phyloP scores from a whole-genome alignment of 2,329 filamentous ascomycete species.

The Lachnellula hyalina region DNA sequence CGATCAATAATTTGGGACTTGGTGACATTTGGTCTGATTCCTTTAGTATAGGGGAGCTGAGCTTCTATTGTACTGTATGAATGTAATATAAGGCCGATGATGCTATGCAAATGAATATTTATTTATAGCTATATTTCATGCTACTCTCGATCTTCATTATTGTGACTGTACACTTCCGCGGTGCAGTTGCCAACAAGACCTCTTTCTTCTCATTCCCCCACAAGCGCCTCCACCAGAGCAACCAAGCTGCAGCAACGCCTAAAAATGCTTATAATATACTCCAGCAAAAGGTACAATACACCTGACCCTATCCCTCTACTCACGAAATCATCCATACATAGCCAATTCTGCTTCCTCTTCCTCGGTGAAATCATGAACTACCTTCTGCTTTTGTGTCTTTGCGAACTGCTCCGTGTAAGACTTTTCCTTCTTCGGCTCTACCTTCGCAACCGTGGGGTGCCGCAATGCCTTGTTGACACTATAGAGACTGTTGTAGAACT shows the following conservation, averaged over 20 bases:
- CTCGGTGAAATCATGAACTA: conserved; percentile 36
- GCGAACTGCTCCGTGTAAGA: conserved; percentile 20
- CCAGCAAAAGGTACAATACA: not conserved
- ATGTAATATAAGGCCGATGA: too few relatives aligned
- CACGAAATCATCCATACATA: conserved; percentile 37
- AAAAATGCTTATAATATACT: conserved; percentile 1
- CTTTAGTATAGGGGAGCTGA: too few relatives aligned
- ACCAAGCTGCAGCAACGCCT: conserved; percentile 3
- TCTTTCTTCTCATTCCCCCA: not conserved
- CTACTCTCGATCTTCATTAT: not conserved
- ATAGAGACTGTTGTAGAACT: conserved; percentile 80
- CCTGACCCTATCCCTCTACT: not conserved
- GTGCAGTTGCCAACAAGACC: not conserved
- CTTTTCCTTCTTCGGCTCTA: conserved; percentile 13
- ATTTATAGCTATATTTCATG: not conserved
- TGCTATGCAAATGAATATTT: not conserved
- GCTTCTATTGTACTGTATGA: too few relatives aligned
- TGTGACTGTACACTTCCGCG: not conserved
- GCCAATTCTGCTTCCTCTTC: conserved; percentile 45
- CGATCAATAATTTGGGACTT: too few relatives aligned
- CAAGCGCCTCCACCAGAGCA: not conserved
- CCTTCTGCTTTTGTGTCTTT: conserved; percentile 6
- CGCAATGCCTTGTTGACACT: conserved; percentile 54
- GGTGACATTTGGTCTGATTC: too few relatives aligned
- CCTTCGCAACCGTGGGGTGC: conserved; percentile 26